Evolutionary conservation across 2,329 filamentous ascomycete genomes (phyloP).

Genomic region (Pseudocercospora crystallina): DNA sequence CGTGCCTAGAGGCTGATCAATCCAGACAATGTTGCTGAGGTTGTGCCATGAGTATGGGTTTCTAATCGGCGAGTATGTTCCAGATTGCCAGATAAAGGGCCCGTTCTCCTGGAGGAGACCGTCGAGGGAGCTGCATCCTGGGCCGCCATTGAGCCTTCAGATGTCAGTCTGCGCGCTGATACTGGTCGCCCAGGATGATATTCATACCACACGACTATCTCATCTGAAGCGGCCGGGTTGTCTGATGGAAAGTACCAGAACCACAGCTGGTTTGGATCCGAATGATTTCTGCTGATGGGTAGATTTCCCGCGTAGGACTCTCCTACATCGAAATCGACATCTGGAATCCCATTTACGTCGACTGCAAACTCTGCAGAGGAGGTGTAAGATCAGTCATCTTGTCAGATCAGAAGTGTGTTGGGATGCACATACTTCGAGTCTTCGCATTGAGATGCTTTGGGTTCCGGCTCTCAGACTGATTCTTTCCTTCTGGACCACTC

Average conservation of each 20-base stretch:
- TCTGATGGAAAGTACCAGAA: slow-evolving; percentile 53
- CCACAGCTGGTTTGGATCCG: slow-evolving; percentile 45
- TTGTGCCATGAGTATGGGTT: slow-evolving; percentile 55
- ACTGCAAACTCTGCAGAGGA: not conserved
- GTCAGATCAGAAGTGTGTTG: no score
- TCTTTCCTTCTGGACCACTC: no score
- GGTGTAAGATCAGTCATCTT: no score
- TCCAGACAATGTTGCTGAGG: slow-evolving; percentile 74
- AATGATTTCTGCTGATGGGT: slow-evolving; percentile 31
- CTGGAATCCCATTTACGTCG: slow-evolving; percentile 31
- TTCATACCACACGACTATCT: slow-evolving; percentile 36
- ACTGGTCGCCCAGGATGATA: not conserved
- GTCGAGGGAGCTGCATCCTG: slow-evolving; percentile 25
- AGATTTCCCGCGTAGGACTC: slow-evolving; percentile 36
- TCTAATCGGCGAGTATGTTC: slow-evolving; percentile 40
- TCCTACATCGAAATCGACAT: slow-evolving; percentile 36
- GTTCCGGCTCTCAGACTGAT: not conserved
- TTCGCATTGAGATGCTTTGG: no score
- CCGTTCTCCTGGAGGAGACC: slow-evolving; percentile 26
- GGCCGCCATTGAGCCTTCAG: slow-evolving; percentile 32
- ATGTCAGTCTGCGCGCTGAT: not conserved
- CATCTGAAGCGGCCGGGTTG: slow-evolving; percentile 44
- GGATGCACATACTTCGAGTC: no score
- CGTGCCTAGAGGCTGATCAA: slow-evolving; percentile 50
- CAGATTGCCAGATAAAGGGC: slow-evolving; percentile 46